Conservation (phyloP, 23 red algal species). For the Chondrus crispus region DNA sequence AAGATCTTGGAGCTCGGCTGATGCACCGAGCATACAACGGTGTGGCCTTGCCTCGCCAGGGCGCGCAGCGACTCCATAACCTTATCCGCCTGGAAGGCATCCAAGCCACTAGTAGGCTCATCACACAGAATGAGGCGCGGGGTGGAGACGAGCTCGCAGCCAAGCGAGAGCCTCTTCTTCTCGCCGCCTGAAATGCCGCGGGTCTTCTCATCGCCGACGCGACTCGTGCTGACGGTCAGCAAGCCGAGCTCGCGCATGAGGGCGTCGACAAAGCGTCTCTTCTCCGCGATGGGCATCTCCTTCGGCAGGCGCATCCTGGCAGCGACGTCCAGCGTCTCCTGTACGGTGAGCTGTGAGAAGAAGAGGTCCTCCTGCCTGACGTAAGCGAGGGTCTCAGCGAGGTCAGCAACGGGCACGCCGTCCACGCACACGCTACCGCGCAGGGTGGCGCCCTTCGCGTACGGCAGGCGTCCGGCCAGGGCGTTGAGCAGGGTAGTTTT, state of each 20-base stretch:
- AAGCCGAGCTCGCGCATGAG: conserved; percentile 76
- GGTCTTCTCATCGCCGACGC: conserved; percentile 78
- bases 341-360: conserved; percentile 89
- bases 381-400: conserved; percentile 42
- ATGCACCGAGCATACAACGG: conserved; percentile 91
- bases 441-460: conserved; percentile 6
- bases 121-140: conserved; percentile 78
- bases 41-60: conserved; percentile 75
- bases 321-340: conserved; percentile 85
- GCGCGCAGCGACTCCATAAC: conserved; percentile 80
- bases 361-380: conserved; percentile 91
- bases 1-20: conserved; percentile 82
- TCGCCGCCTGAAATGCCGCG: conserved; percentile 94
- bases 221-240: conserved; percentile 38
- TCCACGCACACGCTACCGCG: conserved; percentile 38
- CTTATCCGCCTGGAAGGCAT: conserved; percentile 89
- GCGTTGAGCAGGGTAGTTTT: conserved; percentile 92
- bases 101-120: conserved; percentile 89
- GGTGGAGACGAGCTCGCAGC: conserved; percentile 80
- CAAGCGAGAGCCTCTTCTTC: conserved; percentile 82
- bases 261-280: conserved; percentile 53
- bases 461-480: conserved; percentile 69
- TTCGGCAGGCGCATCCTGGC: conserved; percentile 62
- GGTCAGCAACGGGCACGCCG: conserved; percentile 48
- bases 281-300: conserved; percentile 25